Evolutionary conservation across 2,329 filamentous ascomycete genomes (phyloP).

Genomic region (Penicillium crustosum): DNA sequence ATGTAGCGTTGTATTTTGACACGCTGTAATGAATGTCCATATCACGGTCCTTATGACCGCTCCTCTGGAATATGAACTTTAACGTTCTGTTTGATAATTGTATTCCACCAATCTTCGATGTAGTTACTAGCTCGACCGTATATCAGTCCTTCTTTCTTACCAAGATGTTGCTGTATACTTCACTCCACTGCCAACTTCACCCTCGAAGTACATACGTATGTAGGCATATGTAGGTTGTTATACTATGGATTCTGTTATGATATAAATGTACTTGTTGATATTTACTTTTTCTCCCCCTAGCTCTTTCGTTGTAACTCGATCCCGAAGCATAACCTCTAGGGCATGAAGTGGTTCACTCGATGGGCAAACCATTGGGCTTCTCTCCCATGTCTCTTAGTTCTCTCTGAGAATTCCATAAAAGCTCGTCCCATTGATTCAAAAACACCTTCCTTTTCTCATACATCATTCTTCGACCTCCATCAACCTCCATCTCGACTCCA

Average conservation of each 20-base stretch:
- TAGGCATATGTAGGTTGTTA: background rate
- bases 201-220: too few species aligned
- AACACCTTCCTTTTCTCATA: background rate
- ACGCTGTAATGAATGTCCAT: slow-evolving; percentile 29
- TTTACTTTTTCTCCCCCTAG: background rate
- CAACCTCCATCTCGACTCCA: background rate
- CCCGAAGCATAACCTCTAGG: too few species aligned
- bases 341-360: background rate
- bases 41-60: slow-evolving; percentile 8
- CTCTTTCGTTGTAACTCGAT: too few species aligned
- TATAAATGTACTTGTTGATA: background rate
- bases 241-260: background rate
- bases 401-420: background rate
- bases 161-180: background rate
- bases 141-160: background rate
- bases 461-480: background rate
- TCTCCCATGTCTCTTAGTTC: background rate
- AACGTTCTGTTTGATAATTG: slow-evolving; percentile 2
- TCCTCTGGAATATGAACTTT: slow-evolving; percentile 14
- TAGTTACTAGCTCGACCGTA: background rate
- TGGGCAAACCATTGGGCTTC: background rate
- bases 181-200: background rate
- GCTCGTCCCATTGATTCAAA: background rate
- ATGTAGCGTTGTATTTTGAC: slow-evolving; percentile 29
- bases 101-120: background rate